phyloP scores from a whole-genome alignment of 208 protist genomes.

The Leishmania mexicana region DNA sequence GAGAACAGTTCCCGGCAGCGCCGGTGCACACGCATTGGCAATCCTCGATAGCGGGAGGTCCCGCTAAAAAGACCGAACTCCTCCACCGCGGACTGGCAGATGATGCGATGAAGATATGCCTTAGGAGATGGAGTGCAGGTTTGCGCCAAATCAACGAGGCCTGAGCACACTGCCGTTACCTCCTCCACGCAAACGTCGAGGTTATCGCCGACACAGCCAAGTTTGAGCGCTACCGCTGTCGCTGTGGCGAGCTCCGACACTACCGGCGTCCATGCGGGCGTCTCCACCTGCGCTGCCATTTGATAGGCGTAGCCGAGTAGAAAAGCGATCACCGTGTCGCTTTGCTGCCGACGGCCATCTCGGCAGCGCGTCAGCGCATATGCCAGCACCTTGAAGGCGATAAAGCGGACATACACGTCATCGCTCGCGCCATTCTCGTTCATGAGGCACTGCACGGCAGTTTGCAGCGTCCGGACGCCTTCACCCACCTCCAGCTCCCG shows the following conservation, averaged over 20 bases:
- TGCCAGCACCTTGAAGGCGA: constrained; percentile 60
- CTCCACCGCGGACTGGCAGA: constrained; percentile 48
- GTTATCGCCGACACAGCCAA: constrained; percentile 42
- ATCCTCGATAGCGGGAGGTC: constrained; percentile 52
- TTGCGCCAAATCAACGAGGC: constrained; percentile 19
- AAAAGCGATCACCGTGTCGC: constrained; percentile 36
- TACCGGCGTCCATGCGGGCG: constrained; percentile 58
- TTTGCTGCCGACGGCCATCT: constrained; percentile 23
- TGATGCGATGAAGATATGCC: constrained; percentile 23
- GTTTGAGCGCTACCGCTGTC: constrained; percentile 69
- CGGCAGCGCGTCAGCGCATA: constrained; percentile 53
- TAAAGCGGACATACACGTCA: constrained; percentile 65
- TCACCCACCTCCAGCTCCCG: constrained; percentile 43
- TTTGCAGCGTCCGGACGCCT: constrained; percentile 36
- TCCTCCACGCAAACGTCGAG: constrained; percentile 11
- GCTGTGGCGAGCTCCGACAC: constrained; percentile 59
- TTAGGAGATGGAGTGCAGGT: constrained; percentile 11
- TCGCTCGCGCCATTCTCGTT: constrained; percentile 16
- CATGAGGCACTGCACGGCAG: constrained; percentile 17
- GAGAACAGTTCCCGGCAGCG: constrained; percentile 52
- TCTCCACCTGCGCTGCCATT: constrained; percentile 24
- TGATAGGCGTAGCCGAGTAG: constrained; percentile 47
- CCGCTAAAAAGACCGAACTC: constrained; percentile 80
- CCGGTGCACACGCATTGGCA: constrained; percentile 63
- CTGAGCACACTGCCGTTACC: constrained; percentile 20